phyloP scores from a whole-genome alignment of 768 basidiomycete species.

The Podaxis rugospora region DNA sequence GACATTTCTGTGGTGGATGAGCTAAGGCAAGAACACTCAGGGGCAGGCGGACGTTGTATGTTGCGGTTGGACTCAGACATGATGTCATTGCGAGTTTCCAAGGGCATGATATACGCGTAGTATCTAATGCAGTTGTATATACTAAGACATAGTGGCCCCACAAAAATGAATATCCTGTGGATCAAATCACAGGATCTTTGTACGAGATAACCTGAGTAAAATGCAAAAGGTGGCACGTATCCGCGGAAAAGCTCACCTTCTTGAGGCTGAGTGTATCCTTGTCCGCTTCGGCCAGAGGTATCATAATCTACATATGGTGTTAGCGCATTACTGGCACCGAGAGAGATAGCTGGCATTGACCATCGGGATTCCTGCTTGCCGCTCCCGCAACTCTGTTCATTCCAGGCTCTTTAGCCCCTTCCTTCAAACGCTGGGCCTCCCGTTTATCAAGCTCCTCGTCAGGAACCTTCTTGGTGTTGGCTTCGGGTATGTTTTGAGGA shows the following conservation, averaged over 20 bases:
- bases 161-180: neutral
- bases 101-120: neutral
- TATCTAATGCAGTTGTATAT: neutral
- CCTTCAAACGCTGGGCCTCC: neutral
- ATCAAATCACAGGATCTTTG: neutral
- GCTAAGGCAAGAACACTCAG: neutral
- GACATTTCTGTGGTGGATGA: neutral
- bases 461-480: neutral
- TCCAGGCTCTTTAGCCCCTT: neutral
- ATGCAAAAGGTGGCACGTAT: neutral
- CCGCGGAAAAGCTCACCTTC: neutral
- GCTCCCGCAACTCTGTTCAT: neutral
- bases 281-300: neutral
- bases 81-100: neutral
- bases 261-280: conserved; percentile 5
- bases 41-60: neutral
- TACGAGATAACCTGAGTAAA: neutral
- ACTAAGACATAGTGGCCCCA: neutral
- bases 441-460: conserved; percentile 1
- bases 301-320: neutral
- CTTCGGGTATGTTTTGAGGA: neutral
- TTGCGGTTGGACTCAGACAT: neutral
- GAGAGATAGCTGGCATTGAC: neutral
- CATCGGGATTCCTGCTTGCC: neutral
- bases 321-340: neutral